These are phyloP conservation scores for Tuber aestivum DNA, from an alignment of 495 filamentous ascomycete genomes.

Conservation along the genomic window DNA sequence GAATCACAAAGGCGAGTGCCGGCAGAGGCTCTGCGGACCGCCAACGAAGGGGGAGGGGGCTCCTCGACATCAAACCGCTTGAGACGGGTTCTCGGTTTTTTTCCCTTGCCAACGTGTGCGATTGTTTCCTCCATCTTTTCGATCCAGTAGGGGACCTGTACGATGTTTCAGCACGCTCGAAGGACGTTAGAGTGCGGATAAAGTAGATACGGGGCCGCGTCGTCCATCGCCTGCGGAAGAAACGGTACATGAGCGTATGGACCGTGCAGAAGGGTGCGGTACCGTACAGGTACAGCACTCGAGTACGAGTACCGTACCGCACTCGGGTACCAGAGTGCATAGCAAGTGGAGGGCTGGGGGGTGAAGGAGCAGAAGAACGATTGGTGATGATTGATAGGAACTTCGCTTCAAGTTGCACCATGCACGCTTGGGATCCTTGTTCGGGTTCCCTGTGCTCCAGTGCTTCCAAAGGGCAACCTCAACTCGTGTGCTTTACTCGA, in stretches of 20 bases:
- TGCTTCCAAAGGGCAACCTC: conserved; percentile 13
- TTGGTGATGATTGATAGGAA: conserved; percentile 7
- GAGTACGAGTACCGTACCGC: too few relatives aligned
- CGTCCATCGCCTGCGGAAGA: not conserved
- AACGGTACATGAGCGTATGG: not conserved
- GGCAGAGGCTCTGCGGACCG: not conserved
- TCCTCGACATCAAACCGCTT: not conserved
- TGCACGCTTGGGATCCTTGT: conserved; percentile 17
- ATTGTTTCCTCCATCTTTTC: conserved; percentile 1
- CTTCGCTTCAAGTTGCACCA: conserved; percentile 26
- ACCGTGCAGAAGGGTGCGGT: too few relatives aligned
- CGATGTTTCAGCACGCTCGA: not conserved
- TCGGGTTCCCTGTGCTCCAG: not conserved
- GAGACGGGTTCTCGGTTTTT: conserved; percentile 5
- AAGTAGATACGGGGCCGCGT: not conserved
- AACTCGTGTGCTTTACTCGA: conserved; percentile 11
- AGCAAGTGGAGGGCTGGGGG: too few relatives aligned
- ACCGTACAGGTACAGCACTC: too few relatives aligned
- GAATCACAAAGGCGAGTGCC: not conserved
- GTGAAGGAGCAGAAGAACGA: conserved; percentile 8
- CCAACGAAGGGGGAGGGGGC: not conserved
- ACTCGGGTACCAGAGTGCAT: too few relatives aligned
- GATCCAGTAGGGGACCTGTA: not conserved
- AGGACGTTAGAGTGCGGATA: not conserved
- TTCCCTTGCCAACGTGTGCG: not conserved